phyloP scores from a whole-genome alignment of 306 rosid species.

The Vigna unguiculata region DNA sequence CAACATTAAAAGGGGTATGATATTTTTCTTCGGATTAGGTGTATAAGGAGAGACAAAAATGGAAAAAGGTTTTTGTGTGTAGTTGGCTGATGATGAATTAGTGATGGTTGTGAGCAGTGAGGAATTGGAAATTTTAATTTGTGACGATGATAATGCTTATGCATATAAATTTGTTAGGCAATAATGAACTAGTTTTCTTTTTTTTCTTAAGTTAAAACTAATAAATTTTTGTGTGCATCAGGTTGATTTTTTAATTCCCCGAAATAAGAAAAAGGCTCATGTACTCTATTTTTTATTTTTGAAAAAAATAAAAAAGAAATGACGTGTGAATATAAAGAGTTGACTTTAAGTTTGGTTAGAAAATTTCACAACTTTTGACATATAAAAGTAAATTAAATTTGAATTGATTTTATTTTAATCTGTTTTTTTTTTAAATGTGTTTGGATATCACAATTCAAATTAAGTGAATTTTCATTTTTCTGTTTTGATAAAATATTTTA shows the following conservation, averaged over 20 bases:
- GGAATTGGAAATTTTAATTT: neutral
- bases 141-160: neutral
- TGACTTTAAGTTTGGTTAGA: too few relatives aligned
- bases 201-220: neutral
- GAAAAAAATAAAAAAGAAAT: neutral
- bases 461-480: too few relatives aligned
- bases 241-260: neutral
- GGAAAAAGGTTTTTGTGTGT: neutral
- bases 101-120: neutral
- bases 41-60: neutral
- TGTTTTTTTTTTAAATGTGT: too few relatives aligned
- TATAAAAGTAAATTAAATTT: neutral
- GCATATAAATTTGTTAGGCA: neutral
- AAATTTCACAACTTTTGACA: too few relatives aligned
- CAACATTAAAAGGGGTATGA: neutral
- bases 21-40: slow-evolving; percentile 13
- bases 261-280: neutral
- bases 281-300: neutral
- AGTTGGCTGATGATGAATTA: neutral
- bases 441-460: too few relatives aligned
- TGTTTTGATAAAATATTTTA: too few relatives aligned
- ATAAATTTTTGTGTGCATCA: neutral
- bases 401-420: too few relatives aligned
- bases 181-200: neutral
- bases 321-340: neutral